Evolutionary conservation across 2,329 filamentous ascomycete species (phyloP).

Genomic region (Alternaria atra): DNA sequence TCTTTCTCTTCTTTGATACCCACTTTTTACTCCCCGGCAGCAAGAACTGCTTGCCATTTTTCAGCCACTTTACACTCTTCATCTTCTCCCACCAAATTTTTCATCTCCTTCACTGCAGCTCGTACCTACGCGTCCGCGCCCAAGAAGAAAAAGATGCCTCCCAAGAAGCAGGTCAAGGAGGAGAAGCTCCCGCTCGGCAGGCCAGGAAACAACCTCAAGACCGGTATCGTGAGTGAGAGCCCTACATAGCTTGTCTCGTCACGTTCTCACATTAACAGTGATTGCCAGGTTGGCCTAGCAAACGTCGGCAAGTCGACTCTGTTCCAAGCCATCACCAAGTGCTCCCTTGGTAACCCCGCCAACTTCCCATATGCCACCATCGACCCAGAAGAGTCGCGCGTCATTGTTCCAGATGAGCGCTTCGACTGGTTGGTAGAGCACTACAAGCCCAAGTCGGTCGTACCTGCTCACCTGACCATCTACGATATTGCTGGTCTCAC

Average conservation of each 20-base stretch:
- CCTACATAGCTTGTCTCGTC: conserved; percentile 43
- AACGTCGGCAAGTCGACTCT: conserved; percentile 99
- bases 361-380: conserved; percentile 99
- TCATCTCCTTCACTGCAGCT: conserved; percentile 55
- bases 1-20: conserved; percentile 61
- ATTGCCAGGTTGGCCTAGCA: conserved; percentile 86
- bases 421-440: conserved; percentile 96
- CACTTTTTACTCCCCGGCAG: conserved; percentile 60
- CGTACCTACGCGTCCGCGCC: conserved; percentile 65
- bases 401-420: conserved; percentile 94
- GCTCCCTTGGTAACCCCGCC: conserved; percentile 94
- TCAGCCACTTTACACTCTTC: conserved; percentile 50
- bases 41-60: conserved; percentile 58
- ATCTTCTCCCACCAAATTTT: conserved; percentile 30
- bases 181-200: conserved; percentile 96
- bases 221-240: conserved; percentile 88
- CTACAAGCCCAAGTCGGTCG: conserved; percentile 96
- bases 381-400: conserved; percentile 96
- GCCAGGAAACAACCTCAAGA: conserved; percentile 98
- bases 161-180: conserved; percentile 90
- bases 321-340: conserved; percentile 99
- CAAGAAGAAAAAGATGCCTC: conserved; percentile 82
- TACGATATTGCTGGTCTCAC: conserved; percentile 99
- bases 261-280: conserved; percentile 55
- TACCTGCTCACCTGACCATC: conserved; percentile 97